Percentiles rank a stretch among this genome's conserved stretches.
Evolutionary conservation across 768 basidiomycete genomes (phyloP).

Genomic region (Serendipita sp.): DNA sequence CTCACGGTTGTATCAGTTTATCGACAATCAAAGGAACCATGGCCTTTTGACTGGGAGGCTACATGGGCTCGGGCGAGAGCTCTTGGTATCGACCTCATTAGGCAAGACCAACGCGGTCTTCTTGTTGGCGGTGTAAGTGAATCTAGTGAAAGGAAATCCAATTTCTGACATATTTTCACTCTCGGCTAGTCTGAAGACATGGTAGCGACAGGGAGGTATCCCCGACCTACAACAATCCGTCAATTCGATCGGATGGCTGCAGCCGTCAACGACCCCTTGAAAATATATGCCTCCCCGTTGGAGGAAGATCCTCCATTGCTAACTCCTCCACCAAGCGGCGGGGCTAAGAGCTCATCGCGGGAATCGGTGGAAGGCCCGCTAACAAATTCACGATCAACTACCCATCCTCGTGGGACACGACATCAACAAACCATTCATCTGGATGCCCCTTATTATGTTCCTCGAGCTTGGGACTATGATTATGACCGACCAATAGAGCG

Average conservation of each 20-base stretch:
- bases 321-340: neutral
- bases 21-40: neutral
- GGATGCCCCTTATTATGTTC: neutral
- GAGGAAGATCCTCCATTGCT: neutral
- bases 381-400: neutral
- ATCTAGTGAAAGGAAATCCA: neutral
- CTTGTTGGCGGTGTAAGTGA: neutral
- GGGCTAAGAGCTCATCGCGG: neutral
- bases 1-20: neutral
- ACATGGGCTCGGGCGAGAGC: neutral
- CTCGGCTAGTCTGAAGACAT: neutral
- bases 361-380: neutral
- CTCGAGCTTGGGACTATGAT: neutral
- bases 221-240: neutral
- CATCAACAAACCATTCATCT: neutral
- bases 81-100: neutral
- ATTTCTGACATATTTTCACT: neutral
- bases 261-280: neutral
- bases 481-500: neutral
- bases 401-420: neutral
- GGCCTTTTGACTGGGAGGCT: neutral
- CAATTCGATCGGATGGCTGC: slow-evolving; percentile 1
- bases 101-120: neutral
- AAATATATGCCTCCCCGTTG: neutral
- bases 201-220: neutral